phyloP scores from a whole-genome alignment of 2,329 filamentous ascomycete genomes.

The Stemphylium lycopersici region DNA sequence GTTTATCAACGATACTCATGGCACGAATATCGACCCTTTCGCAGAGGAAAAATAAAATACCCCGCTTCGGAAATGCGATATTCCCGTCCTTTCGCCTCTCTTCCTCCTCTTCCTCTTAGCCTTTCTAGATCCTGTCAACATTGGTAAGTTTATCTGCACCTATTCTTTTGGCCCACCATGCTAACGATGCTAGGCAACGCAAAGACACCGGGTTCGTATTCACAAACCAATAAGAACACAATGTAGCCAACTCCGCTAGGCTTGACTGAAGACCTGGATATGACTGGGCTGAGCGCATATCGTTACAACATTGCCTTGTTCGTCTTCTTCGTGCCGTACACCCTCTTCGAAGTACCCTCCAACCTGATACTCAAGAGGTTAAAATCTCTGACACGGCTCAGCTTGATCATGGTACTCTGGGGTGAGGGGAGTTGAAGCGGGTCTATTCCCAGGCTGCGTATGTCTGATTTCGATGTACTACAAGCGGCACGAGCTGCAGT shows the following conservation, averaged over 20 bases:
- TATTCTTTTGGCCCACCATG: background rate
- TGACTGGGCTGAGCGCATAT: conserved; percentile 37
- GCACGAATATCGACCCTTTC: conserved; percentile 37
- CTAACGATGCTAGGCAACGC: conserved; percentile 44
- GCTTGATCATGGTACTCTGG: conserved; percentile 48
- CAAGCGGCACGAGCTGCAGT: conserved; percentile 52
- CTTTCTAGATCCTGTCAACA: conserved; percentile 22
- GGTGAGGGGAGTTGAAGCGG: conserved; percentile 45
- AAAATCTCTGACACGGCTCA: conserved; percentile 49
- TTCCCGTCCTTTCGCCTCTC: conserved; percentile 57
- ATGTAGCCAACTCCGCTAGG: background rate
- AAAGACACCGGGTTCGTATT: conserved; percentile 44
- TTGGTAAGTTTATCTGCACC: conserved; percentile 23
- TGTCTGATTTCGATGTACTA: conserved; percentile 50
- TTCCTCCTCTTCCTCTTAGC: conserved; percentile 49
- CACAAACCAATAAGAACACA: too few species aligned
- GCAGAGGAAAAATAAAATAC: conserved; percentile 56
- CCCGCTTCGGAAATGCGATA: conserved; percentile 57
- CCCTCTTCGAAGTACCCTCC: conserved; percentile 45
- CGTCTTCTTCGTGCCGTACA: conserved; percentile 49
- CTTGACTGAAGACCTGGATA: conserved; percentile 46
- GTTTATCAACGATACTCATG: conserved; percentile 33
- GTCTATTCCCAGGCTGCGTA: conserved; percentile 38
- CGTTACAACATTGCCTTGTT: conserved; percentile 49
- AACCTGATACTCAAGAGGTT: conserved; percentile 51